Evolutionary conservation across 140 eudicot genomes (phyloP).

Genomic region (Cichorium intybus): DNA sequence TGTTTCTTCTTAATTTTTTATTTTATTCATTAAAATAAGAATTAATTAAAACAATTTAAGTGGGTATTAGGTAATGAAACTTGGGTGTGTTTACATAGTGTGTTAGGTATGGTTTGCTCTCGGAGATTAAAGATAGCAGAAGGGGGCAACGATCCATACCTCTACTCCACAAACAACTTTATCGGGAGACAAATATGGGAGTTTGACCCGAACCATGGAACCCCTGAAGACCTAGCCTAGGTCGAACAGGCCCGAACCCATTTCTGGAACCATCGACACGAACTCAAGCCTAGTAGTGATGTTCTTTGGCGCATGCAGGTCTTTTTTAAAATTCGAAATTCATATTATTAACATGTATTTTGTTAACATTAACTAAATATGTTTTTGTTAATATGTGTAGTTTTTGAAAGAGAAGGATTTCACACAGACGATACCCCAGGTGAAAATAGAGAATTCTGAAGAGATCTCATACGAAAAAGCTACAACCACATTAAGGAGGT

Average conservation of each 20-base stretch:
- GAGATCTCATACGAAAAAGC: slow-evolving; percentile 41
- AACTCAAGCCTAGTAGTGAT: slow-evolving; percentile 53
- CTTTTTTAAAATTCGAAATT: background rate
- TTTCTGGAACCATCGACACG: slow-evolving; percentile 46
- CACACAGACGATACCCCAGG: slow-evolving; percentile 45
- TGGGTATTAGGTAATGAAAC: too few relatives aligned
- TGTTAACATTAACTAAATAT: background rate
- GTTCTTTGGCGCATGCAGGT: slow-evolving; percentile 72
- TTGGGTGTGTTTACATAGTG: too few relatives aligned
- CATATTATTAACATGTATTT: background rate
- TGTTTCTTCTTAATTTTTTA: too few relatives aligned
- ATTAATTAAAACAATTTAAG: too few relatives aligned
- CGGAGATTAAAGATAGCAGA: slow-evolving; percentile 65
- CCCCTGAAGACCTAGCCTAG: slow-evolving; percentile 42
- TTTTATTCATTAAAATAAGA: too few relatives aligned
- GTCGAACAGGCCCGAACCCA: slow-evolving; percentile 51
- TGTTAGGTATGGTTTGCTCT: too few relatives aligned
- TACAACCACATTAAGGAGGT: slow-evolving; percentile 34
- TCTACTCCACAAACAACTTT: slow-evolving; percentile 59
- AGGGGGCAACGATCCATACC: slow-evolving; percentile 40
- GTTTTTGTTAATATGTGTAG: slow-evolving; percentile 31
- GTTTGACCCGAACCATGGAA: slow-evolving; percentile 50
- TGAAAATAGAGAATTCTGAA: slow-evolving; percentile 52
- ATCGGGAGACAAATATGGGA: slow-evolving; percentile 75
- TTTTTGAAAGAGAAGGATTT: slow-evolving; percentile 50